phyloP scores from a whole-genome alignment of 2,329 filamentous ascomycete genomes.

The Apiospora sp. region DNA sequence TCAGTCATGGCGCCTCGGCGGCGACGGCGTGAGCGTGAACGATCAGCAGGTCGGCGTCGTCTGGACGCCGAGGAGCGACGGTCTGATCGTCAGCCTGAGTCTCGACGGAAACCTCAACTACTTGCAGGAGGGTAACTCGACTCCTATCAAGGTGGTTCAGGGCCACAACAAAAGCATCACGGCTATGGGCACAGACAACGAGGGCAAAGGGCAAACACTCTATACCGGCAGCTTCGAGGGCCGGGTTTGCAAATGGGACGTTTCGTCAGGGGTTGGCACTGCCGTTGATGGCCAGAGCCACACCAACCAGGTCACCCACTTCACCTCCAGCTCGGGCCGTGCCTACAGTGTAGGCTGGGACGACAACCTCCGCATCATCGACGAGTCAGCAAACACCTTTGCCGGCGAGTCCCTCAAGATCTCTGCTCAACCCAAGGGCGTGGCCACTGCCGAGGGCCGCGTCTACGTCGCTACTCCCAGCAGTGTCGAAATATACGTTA shows the following conservation, averaged over 20 bases:
- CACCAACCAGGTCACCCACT: conserved; percentile 84
- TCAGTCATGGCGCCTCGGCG: conserved; percentile 86
- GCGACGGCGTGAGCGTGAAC: conserved; percentile 73
- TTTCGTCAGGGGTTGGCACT: conserved; percentile 71
- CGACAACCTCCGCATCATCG: conserved; percentile 83
- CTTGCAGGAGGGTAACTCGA: conserved; percentile 73
- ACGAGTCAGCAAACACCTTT: conserved; percentile 78
- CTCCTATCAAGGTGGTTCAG: conserved; percentile 76
- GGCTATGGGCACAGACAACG: conserved; percentile 67
- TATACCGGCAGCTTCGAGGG: conserved; percentile 95
- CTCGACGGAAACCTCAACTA: conserved; percentile 92
- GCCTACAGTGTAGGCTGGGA: conserved; percentile 95
- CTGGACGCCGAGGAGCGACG: conserved; percentile 84
- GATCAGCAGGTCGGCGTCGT: conserved; percentile 96
- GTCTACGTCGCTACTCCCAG: conserved; percentile 60
- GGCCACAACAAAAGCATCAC: conserved; percentile 95
- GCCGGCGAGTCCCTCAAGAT: conserved; percentile 73
- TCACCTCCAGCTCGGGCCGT: conserved; percentile 67
- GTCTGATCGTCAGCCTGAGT: conserved; percentile 88
- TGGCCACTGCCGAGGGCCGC: conserved; percentile 46
- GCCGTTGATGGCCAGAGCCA: conserved; percentile 82
- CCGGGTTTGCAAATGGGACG: conserved; percentile 84
- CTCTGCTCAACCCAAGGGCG: conserved; percentile 75
- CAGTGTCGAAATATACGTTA: conserved; percentile 64
- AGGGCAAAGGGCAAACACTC: conserved; percentile 69